Evolutionary conservation across 345 rosid species (phyloP).

Genomic region (Xanthoceras sorbifolium): DNA sequence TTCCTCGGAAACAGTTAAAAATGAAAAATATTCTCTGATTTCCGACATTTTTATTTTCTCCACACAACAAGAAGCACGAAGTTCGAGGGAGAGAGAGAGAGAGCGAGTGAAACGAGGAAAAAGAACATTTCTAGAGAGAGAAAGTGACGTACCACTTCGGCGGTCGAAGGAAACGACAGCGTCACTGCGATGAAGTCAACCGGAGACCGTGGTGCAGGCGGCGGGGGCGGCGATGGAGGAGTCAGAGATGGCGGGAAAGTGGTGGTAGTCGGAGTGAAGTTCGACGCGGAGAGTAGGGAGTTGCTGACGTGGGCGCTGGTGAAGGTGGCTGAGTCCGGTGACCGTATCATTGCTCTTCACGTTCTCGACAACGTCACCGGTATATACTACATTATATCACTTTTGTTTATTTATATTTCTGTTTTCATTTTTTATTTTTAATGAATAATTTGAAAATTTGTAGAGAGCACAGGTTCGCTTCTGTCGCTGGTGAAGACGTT

Average conservation of each 20-base stretch:
- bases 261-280: slow-evolving; percentile 77
- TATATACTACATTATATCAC: slow-evolving; percentile 3
- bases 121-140: background rate
- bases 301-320: slow-evolving; percentile 88
- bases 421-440: background rate
- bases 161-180: slow-evolving; percentile 3
- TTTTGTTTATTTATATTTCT: background rate
- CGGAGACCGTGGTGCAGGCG: slow-evolving; percentile 30
- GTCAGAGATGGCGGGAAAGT: slow-evolving; percentile 29
- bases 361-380: slow-evolving; percentile 63
- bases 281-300: slow-evolving; percentile 70
- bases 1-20: background rate
- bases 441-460: slow-evolving; percentile 8
- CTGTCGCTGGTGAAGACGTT: slow-evolving; percentile 72
- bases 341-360: slow-evolving; percentile 84
- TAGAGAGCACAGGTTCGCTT: slow-evolving; percentile 71
- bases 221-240: slow-evolving; percentile 15
- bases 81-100: background rate
- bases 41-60: background rate
- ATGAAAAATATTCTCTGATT: background rate
- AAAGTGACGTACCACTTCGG: background rate
- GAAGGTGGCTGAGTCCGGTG: slow-evolving; percentile 78
- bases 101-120: slow-evolving; percentile 5
- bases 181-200: slow-evolving; percentile 39
- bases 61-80: background rate